These are phyloP conservation scores for Populus euphratica DNA, from an alignment of 345 rosid species.

Conservation along the genomic window DNA sequence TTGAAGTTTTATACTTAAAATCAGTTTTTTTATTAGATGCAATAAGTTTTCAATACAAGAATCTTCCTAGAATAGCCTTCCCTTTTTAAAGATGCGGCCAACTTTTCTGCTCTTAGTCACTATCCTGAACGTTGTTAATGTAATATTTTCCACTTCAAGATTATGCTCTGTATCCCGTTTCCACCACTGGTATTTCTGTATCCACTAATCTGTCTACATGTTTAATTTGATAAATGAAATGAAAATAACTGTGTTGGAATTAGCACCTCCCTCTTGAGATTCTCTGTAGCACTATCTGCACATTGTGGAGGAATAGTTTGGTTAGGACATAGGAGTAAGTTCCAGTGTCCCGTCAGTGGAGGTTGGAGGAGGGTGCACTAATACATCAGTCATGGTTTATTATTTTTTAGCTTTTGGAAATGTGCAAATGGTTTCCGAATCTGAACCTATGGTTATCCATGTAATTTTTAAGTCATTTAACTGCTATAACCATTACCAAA, in stretches of 20 bases:
- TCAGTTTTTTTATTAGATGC: neutral
- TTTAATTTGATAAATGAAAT: neutral
- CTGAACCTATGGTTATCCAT: neutral
- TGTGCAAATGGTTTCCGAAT: neutral
- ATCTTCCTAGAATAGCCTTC: slow-evolving; percentile 10
- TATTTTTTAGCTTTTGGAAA: neutral
- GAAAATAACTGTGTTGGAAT: slow-evolving; percentile 9
- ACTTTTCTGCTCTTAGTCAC: slow-evolving; percentile 10
- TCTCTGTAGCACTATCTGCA: slow-evolving; percentile 25
- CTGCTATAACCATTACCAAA: neutral
- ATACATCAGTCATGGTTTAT: neutral
- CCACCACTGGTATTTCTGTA: slow-evolving; percentile 20
- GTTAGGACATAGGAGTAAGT: neutral
- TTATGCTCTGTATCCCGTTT: slow-evolving; percentile 15
- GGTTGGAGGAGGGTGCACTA: neutral
- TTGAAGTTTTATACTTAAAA: slow-evolving; percentile 11
- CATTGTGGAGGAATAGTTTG: slow-evolving; percentile 1
- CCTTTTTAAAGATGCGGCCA: slow-evolving; percentile 4
- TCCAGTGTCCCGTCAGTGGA: neutral
- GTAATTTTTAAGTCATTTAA: neutral
- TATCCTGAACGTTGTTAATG: neutral
- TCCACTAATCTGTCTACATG: slow-evolving; percentile 22
- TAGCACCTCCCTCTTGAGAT: slow-evolving; percentile 21
- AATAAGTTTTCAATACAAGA: slow-evolving; percentile 8
- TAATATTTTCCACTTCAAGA: neutral